Evolutionary conservation across 805 yeast species (phyloP), one percentile per base, ranked within the genome.

Genomic region (Spathaspora sp.): DNA sequence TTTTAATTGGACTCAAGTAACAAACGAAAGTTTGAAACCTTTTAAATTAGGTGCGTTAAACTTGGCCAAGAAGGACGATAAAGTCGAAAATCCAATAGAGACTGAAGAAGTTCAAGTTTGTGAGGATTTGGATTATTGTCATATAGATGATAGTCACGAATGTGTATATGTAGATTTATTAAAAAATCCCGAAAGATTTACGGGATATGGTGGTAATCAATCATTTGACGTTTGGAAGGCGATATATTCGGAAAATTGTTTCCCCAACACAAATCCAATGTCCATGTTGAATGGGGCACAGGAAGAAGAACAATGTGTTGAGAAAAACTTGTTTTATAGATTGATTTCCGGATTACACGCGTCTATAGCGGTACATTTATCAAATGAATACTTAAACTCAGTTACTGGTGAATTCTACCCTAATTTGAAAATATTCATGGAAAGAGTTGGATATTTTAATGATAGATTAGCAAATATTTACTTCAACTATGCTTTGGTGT

Each of bases 181-280:
- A 18, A 89, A 87, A 50, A 96, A 96, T 63, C 97, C 97, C 0
- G 99, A 94, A 68, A 77, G 98, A 61, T 94, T 89, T 72, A 96
- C 99, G 0, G 99, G 99, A 0, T 94, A 94, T 63, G 87, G 91
- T 31, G 99, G 99, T 29, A 83, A 85, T 48, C 97, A 94, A 62
- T 89, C 97, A 19, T 83, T 86, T 58, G 90, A 87, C 64, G 89
- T 94, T 46, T 94, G 99, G 99, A 77, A 82, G 42, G 89, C 96
- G 57, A 91, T 94, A 28, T 94, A 94, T 68, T 85, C 82, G 43
- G 97, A 94, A 60, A 92, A 92, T 72, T 91, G 97, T 66, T 92
- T 92, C 70, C 83, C 84, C 7, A 76, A 72, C 57, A 69, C 75
- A 6, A 68, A 62, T 49, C 75, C 73, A 14, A 65, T 69, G 69